Evolutionary conservation across 805 yeast species (phyloP).

Genomic region (Huiozyma sinensis): DNA sequence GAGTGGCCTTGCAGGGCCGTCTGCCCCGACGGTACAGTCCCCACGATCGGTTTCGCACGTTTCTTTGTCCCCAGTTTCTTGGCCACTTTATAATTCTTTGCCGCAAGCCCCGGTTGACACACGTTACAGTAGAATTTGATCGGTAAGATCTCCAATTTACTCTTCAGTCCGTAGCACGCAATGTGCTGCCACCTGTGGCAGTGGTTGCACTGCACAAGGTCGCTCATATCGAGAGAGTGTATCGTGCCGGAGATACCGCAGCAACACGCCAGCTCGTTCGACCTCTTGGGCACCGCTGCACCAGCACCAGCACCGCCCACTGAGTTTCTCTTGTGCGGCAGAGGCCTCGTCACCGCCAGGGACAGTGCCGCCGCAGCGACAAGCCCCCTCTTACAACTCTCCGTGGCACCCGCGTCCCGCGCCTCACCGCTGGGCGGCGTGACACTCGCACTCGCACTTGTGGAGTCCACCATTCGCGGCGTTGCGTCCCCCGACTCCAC

Average conservation of each 20-base stretch:
- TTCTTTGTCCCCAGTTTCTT: conserved; percentile 9
- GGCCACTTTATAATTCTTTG: conserved; percentile 6
- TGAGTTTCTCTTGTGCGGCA: conserved; percentile 34
- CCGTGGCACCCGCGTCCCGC: background rate
- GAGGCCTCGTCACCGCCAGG: conserved; percentile 69
- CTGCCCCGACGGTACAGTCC: no score
- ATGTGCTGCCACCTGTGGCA: conserved; percentile 95
- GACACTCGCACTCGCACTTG: background rate
- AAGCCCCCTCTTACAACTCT: conserved; percentile 6
- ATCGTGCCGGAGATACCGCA: conserved; percentile 59
- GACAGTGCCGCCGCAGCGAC: conserved; percentile 80
- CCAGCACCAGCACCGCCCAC: conserved; percentile 31
- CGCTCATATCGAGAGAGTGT: conserved; percentile 34
- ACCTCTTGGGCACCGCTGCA: conserved; percentile 51
- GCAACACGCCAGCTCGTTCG: conserved; percentile 79
- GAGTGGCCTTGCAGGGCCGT: no score
- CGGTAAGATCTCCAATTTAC: conserved; percentile 59
- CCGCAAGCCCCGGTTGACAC: conserved; percentile 45
- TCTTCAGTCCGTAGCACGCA: conserved; percentile 65
- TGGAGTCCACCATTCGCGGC: background rate
- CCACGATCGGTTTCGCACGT: background rate
- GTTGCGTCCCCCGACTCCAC: no score
- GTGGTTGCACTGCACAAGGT: conserved; percentile 85
- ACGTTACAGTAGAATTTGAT: conserved; percentile 71
- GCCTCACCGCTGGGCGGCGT: background rate